phyloP scores from a whole-genome alignment of 192 early-diverging fungal species.

The Podila epicladia region DNA sequence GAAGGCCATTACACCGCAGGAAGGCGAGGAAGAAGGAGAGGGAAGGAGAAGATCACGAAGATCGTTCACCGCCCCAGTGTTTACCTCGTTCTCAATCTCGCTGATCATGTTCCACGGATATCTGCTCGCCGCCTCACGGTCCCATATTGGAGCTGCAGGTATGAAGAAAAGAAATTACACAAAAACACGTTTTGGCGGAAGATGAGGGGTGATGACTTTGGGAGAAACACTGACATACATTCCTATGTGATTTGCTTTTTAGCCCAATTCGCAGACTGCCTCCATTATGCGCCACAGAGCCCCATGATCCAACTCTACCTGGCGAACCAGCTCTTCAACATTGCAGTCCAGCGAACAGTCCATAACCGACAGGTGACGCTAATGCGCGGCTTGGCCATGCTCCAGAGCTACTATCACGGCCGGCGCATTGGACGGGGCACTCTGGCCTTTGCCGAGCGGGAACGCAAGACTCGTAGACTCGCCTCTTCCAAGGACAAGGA shows the following conservation, averaged over 20 bases:
- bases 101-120: constrained; percentile 71
- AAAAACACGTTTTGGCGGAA: neutral
- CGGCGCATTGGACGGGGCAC: constrained; percentile 28
- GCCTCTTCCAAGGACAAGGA: neutral
- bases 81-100: constrained; percentile 12
- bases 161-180: neutral
- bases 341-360: constrained; percentile 73
- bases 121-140: constrained; percentile 61
- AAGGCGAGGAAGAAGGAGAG: neutral
- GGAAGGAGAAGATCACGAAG: neutral
- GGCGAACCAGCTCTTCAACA: constrained; percentile 69
- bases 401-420: constrained; percentile 39
- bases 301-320: constrained; percentile 73
- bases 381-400: constrained; percentile 52
- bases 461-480: constrained; percentile 7
- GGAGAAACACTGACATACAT: neutral
- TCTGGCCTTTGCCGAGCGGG: constrained; percentile 16
- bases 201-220: neutral
- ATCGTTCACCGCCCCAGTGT: constrained; percentile 13
- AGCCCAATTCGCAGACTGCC: constrained; percentile 68
- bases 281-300: constrained; percentile 66
- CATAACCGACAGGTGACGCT: constrained; percentile 78
- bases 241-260: neutral
- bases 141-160: constrained; percentile 70
- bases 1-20: too few relatives aligned